phyloP scores from a whole-genome alignment of 2,329 filamentous ascomycete genomes.

The Ophiostoma sp. region DNA sequence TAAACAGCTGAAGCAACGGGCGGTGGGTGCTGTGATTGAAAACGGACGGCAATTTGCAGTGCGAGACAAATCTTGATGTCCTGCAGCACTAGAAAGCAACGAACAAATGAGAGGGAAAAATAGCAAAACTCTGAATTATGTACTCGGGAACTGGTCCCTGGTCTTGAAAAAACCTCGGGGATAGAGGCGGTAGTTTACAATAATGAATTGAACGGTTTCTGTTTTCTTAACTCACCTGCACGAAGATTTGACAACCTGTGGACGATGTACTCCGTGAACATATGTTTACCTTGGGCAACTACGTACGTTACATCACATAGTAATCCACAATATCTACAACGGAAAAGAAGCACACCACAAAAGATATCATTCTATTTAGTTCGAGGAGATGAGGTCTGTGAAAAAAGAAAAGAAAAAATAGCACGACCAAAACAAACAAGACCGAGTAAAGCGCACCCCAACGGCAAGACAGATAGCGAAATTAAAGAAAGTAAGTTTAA shows the following conservation, averaged over 20 bases:
- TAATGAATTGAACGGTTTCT: not conserved
- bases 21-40: too few relatives aligned
- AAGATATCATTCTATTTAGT: constrained; percentile 3
- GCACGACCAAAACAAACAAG: constrained; percentile 1
- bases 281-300: not conserved
- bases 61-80: too few relatives aligned
- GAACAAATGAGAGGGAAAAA: not conserved
- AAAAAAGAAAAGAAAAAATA: constrained; percentile 2
- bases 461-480: not conserved
- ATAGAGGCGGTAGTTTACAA: not conserved
- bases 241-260: not conserved
- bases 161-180: not conserved
- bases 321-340: not conserved
- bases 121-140: not conserved
- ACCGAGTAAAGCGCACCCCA: not conserved
- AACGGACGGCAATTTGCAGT: too few relatives aligned
- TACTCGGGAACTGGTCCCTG: not conserved
- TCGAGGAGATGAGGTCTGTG: constrained; percentile 1
- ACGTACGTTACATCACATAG: not conserved
- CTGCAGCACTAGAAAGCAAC: too few relatives aligned
- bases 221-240: not conserved
- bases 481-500: not conserved
- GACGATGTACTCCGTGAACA: too few relatives aligned
- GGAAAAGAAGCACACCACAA: not conserved
- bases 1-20: constrained; percentile 9